Conservation (phyloP, 805 yeast species). For the Monosporozyma servazzii region DNA sequence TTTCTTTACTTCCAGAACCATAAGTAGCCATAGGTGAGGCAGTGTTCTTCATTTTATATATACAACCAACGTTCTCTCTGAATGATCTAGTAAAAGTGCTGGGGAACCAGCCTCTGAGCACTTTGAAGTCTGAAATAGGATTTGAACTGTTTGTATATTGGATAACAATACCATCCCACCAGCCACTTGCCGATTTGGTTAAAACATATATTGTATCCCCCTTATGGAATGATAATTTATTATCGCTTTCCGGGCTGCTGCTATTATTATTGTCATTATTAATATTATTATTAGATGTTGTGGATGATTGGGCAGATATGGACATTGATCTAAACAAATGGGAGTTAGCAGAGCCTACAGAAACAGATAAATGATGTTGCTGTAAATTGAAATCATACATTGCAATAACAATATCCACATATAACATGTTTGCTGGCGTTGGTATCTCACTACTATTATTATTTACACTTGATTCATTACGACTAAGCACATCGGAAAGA, state of each 20-base stretch:
- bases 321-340: background rate
- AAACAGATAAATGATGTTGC: background rate
- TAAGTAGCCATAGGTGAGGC: slow-evolving; percentile 31
- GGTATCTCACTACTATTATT: background rate
- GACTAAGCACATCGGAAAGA: background rate
- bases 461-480: background rate
- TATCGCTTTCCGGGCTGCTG: background rate
- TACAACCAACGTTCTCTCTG: slow-evolving; percentile 5
- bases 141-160: slow-evolving; percentile 8
- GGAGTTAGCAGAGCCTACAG: background rate
- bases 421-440: background rate
- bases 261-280: background rate
- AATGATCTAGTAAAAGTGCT: slow-evolving; percentile 35
- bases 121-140: slow-evolving; percentile 13
- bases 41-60: background rate
- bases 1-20: slow-evolving; percentile 6
- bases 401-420: slow-evolving; percentile 13
- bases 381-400: slow-evolving; percentile 6
- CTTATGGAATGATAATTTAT: slow-evolving; percentile 21
- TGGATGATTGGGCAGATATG: background rate
- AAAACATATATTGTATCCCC: slow-evolving; percentile 69
- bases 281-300: background rate
- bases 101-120: slow-evolving; percentile 80
- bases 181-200: slow-evolving; percentile 53
- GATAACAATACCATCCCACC: slow-evolving; percentile 77